Evolutionary conservation across 805 yeast genomes (phyloP).

Genomic region (Lipomyces spencermartinsiae): DNA sequence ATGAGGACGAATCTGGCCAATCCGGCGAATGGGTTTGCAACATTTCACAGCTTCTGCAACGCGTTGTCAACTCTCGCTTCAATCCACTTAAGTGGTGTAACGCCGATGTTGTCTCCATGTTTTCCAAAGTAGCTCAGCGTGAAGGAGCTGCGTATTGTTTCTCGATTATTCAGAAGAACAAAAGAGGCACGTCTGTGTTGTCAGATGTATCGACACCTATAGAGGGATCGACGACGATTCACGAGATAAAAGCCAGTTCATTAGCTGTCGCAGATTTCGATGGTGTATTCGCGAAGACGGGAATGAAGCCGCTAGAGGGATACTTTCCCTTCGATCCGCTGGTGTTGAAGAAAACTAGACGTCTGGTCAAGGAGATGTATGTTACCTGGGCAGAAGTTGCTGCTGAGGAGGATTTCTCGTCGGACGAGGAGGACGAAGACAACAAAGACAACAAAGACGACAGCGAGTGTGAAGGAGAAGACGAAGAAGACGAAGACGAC

Average conservation of each 20-base stretch:
- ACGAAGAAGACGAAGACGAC: constrained; percentile 11
- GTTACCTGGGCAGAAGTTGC: constrained; percentile 87
- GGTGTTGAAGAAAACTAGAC: constrained; percentile 66
- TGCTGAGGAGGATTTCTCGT: constrained; percentile 57
- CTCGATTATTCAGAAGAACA: constrained; percentile 88
- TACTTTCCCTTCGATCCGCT: constrained; percentile 97
- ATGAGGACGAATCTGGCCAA: constrained; percentile 30
- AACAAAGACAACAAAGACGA: constrained; percentile 45
- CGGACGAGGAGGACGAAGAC: constrained; percentile 54
- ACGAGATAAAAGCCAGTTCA: neutral
- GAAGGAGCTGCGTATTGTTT: constrained; percentile 92
- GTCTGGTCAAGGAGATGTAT: constrained; percentile 60
- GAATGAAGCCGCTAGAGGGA: constrained; percentile 72
- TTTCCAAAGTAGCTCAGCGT: constrained; percentile 89
- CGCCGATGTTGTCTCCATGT: constrained; percentile 89
- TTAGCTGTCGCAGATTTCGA: neutral
- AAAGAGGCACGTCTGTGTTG: constrained; percentile 55
- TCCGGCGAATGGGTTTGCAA: constrained; percentile 71
- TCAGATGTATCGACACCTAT: constrained; percentile 6
- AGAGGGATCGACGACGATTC: neutral
- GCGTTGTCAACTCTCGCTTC: constrained; percentile 83
- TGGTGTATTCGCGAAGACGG: constrained; percentile 7
- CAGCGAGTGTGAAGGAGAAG: constrained; percentile 33
- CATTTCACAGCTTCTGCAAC: constrained; percentile 84
- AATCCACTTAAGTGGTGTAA: constrained; percentile 94